These are phyloP conservation scores for Mucor racemosus DNA, from an alignment of 371 early-diverging fungal species.

Conservation along the genomic window DNA sequence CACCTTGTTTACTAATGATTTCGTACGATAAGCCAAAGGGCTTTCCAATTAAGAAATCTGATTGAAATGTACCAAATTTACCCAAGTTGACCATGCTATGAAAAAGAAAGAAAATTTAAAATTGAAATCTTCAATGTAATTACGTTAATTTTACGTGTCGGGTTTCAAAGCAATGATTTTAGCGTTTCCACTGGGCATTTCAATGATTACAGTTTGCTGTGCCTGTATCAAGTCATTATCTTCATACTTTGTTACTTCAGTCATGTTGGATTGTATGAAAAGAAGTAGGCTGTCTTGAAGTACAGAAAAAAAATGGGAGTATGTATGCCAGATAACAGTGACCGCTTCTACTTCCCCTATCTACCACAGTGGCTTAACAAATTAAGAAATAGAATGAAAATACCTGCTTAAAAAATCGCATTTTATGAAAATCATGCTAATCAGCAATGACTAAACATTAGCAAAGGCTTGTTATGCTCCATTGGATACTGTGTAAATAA, in stretches of 20 bases:
- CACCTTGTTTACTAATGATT: constrained; percentile 65
- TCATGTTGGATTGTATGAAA: constrained; percentile 3
- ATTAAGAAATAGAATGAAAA: too few relatives aligned
- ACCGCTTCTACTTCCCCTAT: background rate
- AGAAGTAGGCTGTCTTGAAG: background rate
- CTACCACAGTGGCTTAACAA: too few relatives aligned
- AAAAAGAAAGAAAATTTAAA: background rate
- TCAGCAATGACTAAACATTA: too few relatives aligned
- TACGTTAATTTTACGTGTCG: constrained; percentile 50
- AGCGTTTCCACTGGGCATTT: constrained; percentile 85
- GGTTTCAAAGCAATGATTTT: constrained; percentile 78
- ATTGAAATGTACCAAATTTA: constrained; percentile 90
- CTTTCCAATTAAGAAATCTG: constrained; percentile 80
- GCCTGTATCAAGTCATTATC: constrained; percentile 45
- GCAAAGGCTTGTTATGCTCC: too few relatives aligned
- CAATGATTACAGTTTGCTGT: constrained; percentile 73
- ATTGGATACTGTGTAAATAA: too few relatives aligned
- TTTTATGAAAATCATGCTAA: too few relatives aligned
- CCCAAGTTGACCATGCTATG: constrained; percentile 73
- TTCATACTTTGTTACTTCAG: constrained; percentile 1
- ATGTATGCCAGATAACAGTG: background rate
- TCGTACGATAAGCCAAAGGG: constrained; percentile 87
- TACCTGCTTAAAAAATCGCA: too few relatives aligned
- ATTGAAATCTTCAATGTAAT: background rate
- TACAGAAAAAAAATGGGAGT: background rate